Percentiles rank a stretch among this genome's conserved stretches.
Conservation (phyloP, 2,329 filamentous ascomycete species). For the Lachnellula arida region DNA sequence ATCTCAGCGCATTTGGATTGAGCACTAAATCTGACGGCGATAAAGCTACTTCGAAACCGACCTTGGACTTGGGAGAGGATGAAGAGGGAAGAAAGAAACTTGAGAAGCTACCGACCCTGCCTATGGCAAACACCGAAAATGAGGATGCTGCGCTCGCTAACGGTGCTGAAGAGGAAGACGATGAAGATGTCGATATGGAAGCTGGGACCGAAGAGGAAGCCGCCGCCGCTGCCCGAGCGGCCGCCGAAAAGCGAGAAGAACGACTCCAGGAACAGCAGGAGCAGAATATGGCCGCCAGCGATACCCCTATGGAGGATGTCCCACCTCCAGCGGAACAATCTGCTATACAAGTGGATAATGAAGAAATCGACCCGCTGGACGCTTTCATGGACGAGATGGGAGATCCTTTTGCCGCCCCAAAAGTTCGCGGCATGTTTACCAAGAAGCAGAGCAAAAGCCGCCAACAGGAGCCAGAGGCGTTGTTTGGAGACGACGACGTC, state of each 20-base stretch:
- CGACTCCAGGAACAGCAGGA: conserved; percentile 41
- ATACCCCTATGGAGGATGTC: too few relatives aligned
- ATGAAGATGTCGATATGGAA: conserved; percentile 63
- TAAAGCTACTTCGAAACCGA: conserved; percentile 65
- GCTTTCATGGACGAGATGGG: conserved; percentile 79
- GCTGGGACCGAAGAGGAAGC: conserved; percentile 84
- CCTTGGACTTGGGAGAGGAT: conserved; percentile 82
- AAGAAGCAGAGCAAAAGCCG: conserved; percentile 41
- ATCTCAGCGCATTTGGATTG: conserved; percentile 81
- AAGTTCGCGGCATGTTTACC: conserved; percentile 26
- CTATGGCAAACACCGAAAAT: conserved; percentile 58
- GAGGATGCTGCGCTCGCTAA: conserved; percentile 49
- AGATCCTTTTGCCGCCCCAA: conserved; percentile 43
- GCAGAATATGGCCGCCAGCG: neutral
- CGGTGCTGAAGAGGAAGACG: conserved; percentile 60
- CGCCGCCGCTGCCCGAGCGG: conserved; percentile 77
- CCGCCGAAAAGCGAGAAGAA: conserved; percentile 78
- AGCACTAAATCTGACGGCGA: conserved; percentile 61
- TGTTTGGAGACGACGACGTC: conserved; percentile 83
- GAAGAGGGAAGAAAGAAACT: conserved; percentile 83
- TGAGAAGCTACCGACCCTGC: conserved; percentile 78
- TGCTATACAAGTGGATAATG: conserved; percentile 42
- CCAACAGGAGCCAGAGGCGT: conserved; percentile 69
- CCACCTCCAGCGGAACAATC: too few relatives aligned
- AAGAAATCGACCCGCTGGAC: conserved; percentile 83